These are phyloP conservation scores for Fusarium torreyae DNA, from an alignment of 2,329 filamentous ascomycete genomes.

Conservation along the genomic window DNA sequence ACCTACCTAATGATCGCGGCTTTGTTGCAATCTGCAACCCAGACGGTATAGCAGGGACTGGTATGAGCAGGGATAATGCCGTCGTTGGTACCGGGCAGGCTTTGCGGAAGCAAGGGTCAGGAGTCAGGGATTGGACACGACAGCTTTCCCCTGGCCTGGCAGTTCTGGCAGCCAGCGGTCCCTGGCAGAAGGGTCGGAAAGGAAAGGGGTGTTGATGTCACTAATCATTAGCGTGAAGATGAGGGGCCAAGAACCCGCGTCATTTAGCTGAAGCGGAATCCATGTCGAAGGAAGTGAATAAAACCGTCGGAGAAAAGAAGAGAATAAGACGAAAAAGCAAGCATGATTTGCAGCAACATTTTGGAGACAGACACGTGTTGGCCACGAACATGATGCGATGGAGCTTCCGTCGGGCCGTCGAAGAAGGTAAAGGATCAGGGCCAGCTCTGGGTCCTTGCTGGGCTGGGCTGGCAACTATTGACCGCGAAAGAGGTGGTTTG, in stretches of 20 bases:
- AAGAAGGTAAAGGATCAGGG: constrained; percentile 9
- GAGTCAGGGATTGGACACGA: constrained; percentile 27
- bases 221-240: constrained; percentile 42
- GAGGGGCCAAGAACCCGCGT: constrained; percentile 14
- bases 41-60: constrained; percentile 36
- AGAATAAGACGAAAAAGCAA: constrained; percentile 10
- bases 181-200: constrained; percentile 27
- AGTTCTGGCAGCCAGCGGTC: constrained; percentile 35
- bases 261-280: constrained; percentile 18
- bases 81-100: constrained; percentile 32
- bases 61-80: constrained; percentile 39
- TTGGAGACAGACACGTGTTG: constrained; percentile 4
- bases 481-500: constrained; percentile 15
- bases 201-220: constrained; percentile 40
- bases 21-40: constrained; percentile 35
- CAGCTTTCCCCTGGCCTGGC: constrained; percentile 27
- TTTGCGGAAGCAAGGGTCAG: constrained; percentile 38
- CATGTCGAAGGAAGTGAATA: background rate
- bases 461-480: constrained; percentile 2
- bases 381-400: constrained; percentile 11
- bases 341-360: background rate
- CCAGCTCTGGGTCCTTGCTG: constrained; percentile 20
- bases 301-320: constrained; percentile 24
- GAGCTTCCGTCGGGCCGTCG: constrained; percentile 20
- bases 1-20: constrained; percentile 19